phyloP scores from a whole-genome alignment of 345 rosid genomes.

The Eucalyptus cladocalyx region DNA sequence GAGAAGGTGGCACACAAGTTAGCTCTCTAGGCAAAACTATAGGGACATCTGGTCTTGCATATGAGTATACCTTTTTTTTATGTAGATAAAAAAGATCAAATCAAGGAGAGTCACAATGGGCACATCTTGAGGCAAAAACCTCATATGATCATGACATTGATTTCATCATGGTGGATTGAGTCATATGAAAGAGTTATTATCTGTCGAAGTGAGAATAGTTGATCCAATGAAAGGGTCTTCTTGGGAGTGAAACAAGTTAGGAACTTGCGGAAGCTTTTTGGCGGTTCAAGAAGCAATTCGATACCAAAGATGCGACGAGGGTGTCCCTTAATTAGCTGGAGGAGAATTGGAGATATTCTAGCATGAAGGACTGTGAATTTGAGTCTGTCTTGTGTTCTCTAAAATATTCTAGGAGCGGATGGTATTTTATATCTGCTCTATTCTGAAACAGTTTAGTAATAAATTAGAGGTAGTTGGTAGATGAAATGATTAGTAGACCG shows the following conservation, averaged over 20 bases:
- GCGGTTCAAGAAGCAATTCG: neutral
- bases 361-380: neutral
- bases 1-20: neutral
- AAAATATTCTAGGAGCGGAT: neutral
- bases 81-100: neutral
- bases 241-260: neutral
- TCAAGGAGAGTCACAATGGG: neutral
- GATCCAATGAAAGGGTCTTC: neutral
- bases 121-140: neutral
- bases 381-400: neutral
- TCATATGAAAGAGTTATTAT: no score
- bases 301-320: neutral
- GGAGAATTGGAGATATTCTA: neutral
- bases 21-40: neutral
- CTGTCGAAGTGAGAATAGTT: accelerated
- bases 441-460: no score
- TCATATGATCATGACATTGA: neutral
- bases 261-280: neutral
- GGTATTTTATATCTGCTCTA: no score
- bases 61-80: no score
- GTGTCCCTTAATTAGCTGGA: neutral
- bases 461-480: neutral
- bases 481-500: no score
- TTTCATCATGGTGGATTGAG: neutral
- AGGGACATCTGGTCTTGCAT: neutral